Base-by-base conservation (phyloP, 768 basidiomycete species). In the Mycena maculata region DNA sequence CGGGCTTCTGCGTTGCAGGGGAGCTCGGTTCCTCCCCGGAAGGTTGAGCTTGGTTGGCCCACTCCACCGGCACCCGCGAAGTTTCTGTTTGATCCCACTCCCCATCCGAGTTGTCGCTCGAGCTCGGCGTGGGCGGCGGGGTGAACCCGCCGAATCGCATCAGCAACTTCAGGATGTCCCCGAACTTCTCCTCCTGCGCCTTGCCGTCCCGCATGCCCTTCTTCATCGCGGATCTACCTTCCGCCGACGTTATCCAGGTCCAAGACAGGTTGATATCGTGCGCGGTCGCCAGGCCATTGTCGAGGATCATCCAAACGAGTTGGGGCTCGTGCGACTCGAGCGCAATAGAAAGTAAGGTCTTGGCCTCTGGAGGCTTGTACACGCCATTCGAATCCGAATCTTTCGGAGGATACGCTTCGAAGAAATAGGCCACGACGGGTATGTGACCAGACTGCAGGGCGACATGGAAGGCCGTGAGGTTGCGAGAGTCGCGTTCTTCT, bases 381-480 rank as follows among this genome's bases (percentile, higher is more conserved):
- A 92, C 82, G 4, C 74, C 74, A 27, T 76, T 70, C 38, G 81
- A 78, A 69, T 91, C 91, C 42, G 79, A 73, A 44, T 87, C 82
- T 49, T 82, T 80, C 7, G 90, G 88, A 42, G 87, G 80, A 73
- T 90, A 87, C 28, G 78, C 78, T 58, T 91, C 81, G 72, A 93
- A 81, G 81, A 93, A 88, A 80, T 89, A 82, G 44, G 83, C 78
- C 64, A 90, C 76, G 65, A 92, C 81, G 15, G 82, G 68, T 31
- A 87, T 71, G 69, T 88, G 80, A 13, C 90, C 88, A 62, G 73
- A 73, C 72, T 82, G 79, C 11, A 93, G 74, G 12, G 90, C 90
- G 56, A 88, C 70, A 76, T 94, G 92, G 78, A 92, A 88, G 2
- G 90, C 85, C 4, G 91, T 91, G 53, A 84, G 79, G 25, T 85